Evolutionary conservation across 2,329 filamentous ascomycete species (phyloP), one percentile per base, ranked within the genome.

Genomic region (Colletotrichum phormii): DNA sequence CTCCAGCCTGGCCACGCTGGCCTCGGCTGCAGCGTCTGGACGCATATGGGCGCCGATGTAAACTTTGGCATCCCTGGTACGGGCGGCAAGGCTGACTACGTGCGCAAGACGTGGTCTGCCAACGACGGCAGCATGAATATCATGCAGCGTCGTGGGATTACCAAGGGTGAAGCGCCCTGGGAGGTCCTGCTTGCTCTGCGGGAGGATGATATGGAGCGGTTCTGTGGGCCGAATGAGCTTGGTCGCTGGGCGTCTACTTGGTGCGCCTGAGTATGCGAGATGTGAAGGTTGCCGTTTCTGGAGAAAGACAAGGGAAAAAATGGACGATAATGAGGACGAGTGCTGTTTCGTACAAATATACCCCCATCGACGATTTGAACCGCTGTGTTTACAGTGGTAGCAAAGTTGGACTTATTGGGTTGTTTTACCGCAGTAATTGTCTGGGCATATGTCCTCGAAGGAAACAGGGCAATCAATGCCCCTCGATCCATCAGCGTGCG

Each of bases 71-170:
- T 73, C n/a, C 67, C 71, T 2, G 71, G 71, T 0, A 73, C 71
- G 1, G 15, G 22, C 0, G 71, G 71, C 0, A 57, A n/a, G 24
- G 57, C 71, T 1, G 67, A 72, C 12, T 63, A 35, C 3, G 35
- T 73, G 6, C 71, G 71, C 42, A 72, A 73, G 63, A 73, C 71
- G 31, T 73, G 54, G 46, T 73, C 71, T n/a, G 62, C 67, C 5
- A 72, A 71, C 24, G 71, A 71, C 7, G 71, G 71, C 18, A 53
- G 33, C 0, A 67, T 72, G 68, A 72, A 73, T 12, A 60, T 73
- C 24, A 62, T 73, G 68, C 71, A 67, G 31, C 57, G 71, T 6
- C 71, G 61, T 0, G 71, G 62, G 6, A 11, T 63, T 5, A 59
- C 62, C 9, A 71, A 66, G 42, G 71, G 71, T 2, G 59, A 67